These are phyloP conservation scores for Hagleromyces aurorensis DNA, from an alignment of 805 yeast genomes.

Conservation along the genomic window DNA sequence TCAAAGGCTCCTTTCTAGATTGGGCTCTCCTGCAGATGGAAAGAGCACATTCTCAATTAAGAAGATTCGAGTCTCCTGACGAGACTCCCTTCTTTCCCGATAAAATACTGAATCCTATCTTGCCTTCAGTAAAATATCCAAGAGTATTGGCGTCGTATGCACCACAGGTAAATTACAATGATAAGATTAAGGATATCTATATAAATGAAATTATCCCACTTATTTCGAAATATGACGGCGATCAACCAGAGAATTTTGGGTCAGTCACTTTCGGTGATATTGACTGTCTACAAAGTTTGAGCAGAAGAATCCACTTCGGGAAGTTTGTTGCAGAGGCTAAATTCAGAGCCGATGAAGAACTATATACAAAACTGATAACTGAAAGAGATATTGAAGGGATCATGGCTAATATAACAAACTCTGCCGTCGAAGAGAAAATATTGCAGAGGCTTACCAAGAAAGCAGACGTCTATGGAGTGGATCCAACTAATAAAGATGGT, in stretches of 20 bases:
- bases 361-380: constrained; percentile 56
- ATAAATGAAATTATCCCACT: constrained; percentile 67
- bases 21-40: constrained; percentile 79
- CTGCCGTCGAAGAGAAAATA: constrained; percentile 79
- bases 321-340: constrained; percentile 97
- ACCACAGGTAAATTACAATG: constrained; percentile 68
- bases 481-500: constrained; percentile 68
- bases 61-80: constrained; percentile 92
- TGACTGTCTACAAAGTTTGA: constrained; percentile 77
- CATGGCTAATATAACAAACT: constrained; percentile 74
- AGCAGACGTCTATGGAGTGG: constrained; percentile 82
- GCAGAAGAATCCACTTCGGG: constrained; percentile 93
- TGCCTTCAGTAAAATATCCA: constrained; percentile 78
- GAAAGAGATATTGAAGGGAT: constrained; percentile 64
- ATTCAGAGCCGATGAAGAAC: constrained; percentile 58
- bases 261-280: constrained; percentile 81
- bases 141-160: constrained; percentile 66
- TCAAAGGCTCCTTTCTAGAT: constrained; percentile 76
- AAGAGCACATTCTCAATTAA: constrained; percentile 63
- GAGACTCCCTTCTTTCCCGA: constrained; percentile 84
- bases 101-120: constrained; percentile 51
- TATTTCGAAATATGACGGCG: constrained; percentile 57
- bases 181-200: constrained; percentile 59
- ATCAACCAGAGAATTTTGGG: constrained; percentile 81
- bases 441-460: constrained; percentile 69